These are phyloP conservation scores for Aspergillus affinis DNA, from an alignment of 495 filamentous ascomycete genomes.

Conservation along the genomic window DNA sequence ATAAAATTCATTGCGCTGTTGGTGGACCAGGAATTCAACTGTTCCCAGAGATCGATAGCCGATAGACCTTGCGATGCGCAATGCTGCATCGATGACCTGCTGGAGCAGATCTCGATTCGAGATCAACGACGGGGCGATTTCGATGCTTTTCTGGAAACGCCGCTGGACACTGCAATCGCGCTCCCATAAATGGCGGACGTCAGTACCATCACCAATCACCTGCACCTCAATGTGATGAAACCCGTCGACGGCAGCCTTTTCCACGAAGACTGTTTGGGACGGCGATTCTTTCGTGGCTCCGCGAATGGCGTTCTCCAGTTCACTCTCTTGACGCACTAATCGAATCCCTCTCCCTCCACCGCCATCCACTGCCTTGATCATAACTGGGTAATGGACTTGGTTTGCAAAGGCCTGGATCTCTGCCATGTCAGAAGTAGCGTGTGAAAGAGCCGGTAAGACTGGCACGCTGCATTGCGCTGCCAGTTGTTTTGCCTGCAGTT, in stretches of 20 bases:
- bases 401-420: constrained; percentile 45
- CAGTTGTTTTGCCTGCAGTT: constrained; percentile 54
- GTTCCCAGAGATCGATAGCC: constrained; percentile 59
- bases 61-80: constrained; percentile 43
- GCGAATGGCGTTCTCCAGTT: constrained; percentile 42
- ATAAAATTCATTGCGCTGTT: constrained; percentile 54
- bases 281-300: constrained; percentile 50
- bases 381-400: constrained; percentile 52
- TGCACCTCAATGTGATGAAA: constrained; percentile 61
- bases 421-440: constrained; percentile 38
- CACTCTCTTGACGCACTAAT: constrained; percentile 34
- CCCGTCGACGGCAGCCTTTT: constrained; percentile 49
- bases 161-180: constrained; percentile 61
- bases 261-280: constrained; percentile 52
- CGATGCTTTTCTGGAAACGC: constrained; percentile 56
- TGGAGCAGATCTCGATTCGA: constrained; percentile 36
- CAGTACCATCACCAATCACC: constrained; percentile 55
- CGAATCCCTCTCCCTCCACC: constrained; percentile 54
- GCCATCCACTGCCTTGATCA: constrained; percentile 56
- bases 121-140: constrained; percentile 45
- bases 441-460: constrained; percentile 48
- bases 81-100: constrained; percentile 37
- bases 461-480: constrained; percentile 55
- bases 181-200: constrained; percentile 55
- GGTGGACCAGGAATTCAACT: constrained; percentile 61